A percentile compares a stretch with the other conserved stretches of the same genome.
phyloP scores from a whole-genome alignment of 1,284 basidiomycete genomes.

The Apiotrichum montevideense region DNA sequence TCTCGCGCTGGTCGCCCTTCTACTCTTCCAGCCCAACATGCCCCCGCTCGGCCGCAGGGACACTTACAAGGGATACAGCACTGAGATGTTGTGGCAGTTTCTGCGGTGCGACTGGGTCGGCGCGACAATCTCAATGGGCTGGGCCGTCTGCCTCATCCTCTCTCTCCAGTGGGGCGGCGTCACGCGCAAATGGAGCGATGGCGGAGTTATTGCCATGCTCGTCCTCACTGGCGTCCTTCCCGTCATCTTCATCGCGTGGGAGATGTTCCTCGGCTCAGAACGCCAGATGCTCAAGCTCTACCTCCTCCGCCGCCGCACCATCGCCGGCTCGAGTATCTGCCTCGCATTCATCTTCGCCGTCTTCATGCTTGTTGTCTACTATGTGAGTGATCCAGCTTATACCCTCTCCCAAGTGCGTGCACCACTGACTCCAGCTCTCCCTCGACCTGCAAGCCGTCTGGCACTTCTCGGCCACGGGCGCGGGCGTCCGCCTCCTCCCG shows the following conservation, averaged over 20 bases:
- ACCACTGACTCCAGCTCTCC: slow-evolving; percentile 19
- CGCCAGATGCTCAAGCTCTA: slow-evolving; percentile 45
- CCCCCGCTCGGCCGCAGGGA: slow-evolving; percentile 37
- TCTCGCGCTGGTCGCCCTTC: slow-evolving; percentile 31
- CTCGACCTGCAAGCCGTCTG: slow-evolving; percentile 40
- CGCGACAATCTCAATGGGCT: slow-evolving; percentile 33
- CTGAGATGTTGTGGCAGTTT: slow-evolving; percentile 32
- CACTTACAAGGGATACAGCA: slow-evolving; percentile 37
- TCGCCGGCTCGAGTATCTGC: slow-evolving; percentile 15
- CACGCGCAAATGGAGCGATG: slow-evolving; percentile 41
- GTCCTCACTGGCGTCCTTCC: slow-evolving; percentile 41
- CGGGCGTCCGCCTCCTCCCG: slow-evolving; percentile 42
- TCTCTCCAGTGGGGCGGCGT: slow-evolving; percentile 44
- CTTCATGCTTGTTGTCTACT: slow-evolving; percentile 43
- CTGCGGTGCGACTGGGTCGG: slow-evolving; percentile 44
- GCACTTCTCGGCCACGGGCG: slow-evolving; percentile 39
- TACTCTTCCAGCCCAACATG: slow-evolving; percentile 28
- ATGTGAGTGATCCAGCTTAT: slow-evolving; percentile 34
- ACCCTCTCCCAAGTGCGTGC: not conserved
- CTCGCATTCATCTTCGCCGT: slow-evolving; percentile 27
- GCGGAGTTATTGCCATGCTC: slow-evolving; percentile 42
- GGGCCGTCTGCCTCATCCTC: slow-evolving; percentile 37
- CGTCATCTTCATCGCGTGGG: slow-evolving; percentile 39
- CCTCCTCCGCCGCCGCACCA: slow-evolving; percentile 40
- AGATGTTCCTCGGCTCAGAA: slow-evolving; percentile 40